Percentiles rank a stretch among this genome's conserved stretches.
Conservation (phyloP, 2,329 filamentous ascomycete species). For the Elsinoe australis region DNA sequence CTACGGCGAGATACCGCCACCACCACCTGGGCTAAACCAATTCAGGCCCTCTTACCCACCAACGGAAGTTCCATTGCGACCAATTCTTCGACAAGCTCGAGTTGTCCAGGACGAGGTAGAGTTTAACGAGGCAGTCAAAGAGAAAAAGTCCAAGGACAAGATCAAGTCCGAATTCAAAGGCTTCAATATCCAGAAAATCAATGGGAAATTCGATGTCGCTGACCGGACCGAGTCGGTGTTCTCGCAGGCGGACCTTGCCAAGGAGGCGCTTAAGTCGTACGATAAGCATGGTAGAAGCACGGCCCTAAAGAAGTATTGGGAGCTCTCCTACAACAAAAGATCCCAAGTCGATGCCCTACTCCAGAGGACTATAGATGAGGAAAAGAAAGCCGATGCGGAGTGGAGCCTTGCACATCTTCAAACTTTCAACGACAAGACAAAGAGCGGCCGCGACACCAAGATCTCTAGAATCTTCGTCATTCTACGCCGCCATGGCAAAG, state of each 20-base stretch:
- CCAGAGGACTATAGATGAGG: not conserved
- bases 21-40: no score
- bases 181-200: not conserved
- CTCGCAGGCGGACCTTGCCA: not conserved
- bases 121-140: slow-evolving; percentile 18
- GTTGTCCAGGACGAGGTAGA: not conserved
- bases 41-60: no score
- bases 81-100: not conserved
- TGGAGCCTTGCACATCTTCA: not conserved
- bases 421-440: not conserved
- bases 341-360: slow-evolving; percentile 1
- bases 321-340: not conserved
- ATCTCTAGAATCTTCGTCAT: not conserved
- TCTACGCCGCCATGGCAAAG: slow-evolving; percentile 1
- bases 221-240: not conserved
- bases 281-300: not conserved
- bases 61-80: not conserved
- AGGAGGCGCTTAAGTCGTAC: not conserved
- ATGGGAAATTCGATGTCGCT: not conserved
- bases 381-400: not conserved
- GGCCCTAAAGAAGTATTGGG: not conserved
- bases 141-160: slow-evolving; percentile 13
- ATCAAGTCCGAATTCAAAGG: not conserved
- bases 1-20: no score
- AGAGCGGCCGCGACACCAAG: not conserved